Base-by-base conservation (phyloP, 495 filamentous ascomycete species). In the Friedmanniomyces endolithicus region DNA sequence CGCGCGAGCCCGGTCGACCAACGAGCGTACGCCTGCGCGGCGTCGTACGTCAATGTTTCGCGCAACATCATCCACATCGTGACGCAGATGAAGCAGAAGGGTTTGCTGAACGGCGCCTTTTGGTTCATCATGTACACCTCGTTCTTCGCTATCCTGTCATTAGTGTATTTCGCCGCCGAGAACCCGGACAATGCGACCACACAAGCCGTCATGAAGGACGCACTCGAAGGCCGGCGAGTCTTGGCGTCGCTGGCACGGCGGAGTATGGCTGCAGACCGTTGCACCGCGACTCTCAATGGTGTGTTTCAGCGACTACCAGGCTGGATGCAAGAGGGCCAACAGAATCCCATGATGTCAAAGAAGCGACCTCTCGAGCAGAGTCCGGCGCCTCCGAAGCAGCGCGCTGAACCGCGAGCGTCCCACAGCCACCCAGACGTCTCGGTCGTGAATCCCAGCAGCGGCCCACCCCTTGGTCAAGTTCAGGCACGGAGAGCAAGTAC, bases 71-170 rank as follows among this genome's bases (percentile, higher is more conserved):
- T 97, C 33, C 90, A 95, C 67, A 92, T 95, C 55, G 87, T 85
- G 1, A 80, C 80, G 25, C 85, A 92, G 59, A 96, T 97, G 81
- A 87, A 90, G 57, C 85, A 82, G 63, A 77, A 82, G 59, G 83
- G 82, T 0, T 74, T 94, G 11, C 76, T 98, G 22, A 85, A 86
- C 61, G 92, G 92, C 0, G 86, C 89, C 0, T 95, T 90, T 70
- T 98, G 92, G 92, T 96, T 95, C 62, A 86, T 85, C 46, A 88
- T 95, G 71, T 97, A 96, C 61, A 94, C 92, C 1, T 86, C 88
- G 14, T 97, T 95, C 70, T 97, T 95, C 67, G 84, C 89, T 22
- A 88, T 96, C 41, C 74, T 98, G 11, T 88, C 89, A 0, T 70
- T 97, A 53, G 73, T 95, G 14, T 98, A 90, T 70, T 96, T 84